These are phyloP conservation scores for Schwanniomyces polymorphus DNA, from an alignment of 805 yeast genomes.

Conservation along the genomic window DNA sequence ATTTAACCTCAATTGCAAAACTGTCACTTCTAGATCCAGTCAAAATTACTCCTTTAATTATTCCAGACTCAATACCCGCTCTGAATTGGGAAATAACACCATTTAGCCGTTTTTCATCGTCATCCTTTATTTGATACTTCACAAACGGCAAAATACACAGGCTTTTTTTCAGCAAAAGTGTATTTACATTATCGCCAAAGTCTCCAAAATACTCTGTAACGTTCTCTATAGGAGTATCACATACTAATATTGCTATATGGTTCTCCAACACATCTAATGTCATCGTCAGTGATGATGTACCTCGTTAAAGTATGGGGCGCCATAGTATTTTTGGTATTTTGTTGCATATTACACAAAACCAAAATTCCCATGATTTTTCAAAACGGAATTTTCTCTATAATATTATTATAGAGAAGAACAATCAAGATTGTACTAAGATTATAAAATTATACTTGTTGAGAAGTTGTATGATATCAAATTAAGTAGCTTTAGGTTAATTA, in stretches of 20 bases:
- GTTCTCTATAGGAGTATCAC: constrained; percentile 36
- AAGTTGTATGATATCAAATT: neutral
- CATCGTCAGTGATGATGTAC: neutral
- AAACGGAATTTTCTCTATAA: neutral
- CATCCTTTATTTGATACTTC: constrained; percentile 29
- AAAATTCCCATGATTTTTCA: neutral
- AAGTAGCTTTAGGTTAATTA: neutral
- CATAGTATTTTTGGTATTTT: neutral
- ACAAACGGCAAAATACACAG: constrained; percentile 16
- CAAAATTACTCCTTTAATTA: constrained; percentile 43
- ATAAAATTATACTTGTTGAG: neutral
- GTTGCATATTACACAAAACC: constrained; percentile 1
- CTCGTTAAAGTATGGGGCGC: neutral
- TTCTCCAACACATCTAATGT: neutral
- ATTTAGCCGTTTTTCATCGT: constrained; percentile 13
- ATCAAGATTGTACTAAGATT: neutral
- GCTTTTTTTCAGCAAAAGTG: constrained; percentile 22
- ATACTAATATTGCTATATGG: constrained; percentile 41
- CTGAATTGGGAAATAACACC: constrained; percentile 16
- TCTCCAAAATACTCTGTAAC: constrained; percentile 43
- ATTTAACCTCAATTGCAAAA: constrained; percentile 34
- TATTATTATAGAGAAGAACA: neutral
- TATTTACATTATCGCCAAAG: constrained; percentile 49
- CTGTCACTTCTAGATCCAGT: constrained; percentile 56
- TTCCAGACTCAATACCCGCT: constrained; percentile 21